Percentiles rank a stretch among this genome's conserved stretches.
These are phyloP conservation scores for Apiospora aurea DNA, from an alignment of 2,329 filamentous ascomycete species.

Conservation along the genomic window DNA sequence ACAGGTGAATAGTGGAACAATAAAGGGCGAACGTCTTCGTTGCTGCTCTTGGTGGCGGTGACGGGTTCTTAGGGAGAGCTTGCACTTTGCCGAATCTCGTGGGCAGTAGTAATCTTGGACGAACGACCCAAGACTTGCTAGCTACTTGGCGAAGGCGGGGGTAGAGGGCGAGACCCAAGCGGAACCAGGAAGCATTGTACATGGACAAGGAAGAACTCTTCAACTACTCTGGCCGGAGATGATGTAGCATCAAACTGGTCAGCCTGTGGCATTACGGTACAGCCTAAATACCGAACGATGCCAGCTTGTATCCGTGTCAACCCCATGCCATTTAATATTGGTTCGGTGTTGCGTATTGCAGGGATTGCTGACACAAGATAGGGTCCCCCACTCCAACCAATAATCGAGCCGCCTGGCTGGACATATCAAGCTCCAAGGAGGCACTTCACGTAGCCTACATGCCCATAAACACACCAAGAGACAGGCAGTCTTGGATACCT, in stretches of 20 bases:
- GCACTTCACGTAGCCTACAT: not conserved
- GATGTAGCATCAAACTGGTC: not conserved
- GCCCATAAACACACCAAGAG: not conserved
- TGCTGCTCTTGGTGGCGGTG: conserved; percentile 55
- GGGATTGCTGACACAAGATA: not conserved
- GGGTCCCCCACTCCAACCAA: not conserved
- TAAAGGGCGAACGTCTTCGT: conserved; percentile 51
- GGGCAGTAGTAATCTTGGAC: conserved; percentile 26
- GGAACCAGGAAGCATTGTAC: not conserved
- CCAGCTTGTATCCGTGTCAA: not conserved
- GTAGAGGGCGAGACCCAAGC: not conserved
- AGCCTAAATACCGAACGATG: not conserved
- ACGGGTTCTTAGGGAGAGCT: conserved; percentile 52
- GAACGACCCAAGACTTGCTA: not conserved
- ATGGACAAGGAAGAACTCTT: not conserved
- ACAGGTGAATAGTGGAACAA: conserved; percentile 48
- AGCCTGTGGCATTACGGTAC: not conserved
- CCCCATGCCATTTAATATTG: not conserved
- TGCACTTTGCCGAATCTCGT: conserved; percentile 55
- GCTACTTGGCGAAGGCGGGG: not conserved
- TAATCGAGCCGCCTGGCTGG: not conserved
- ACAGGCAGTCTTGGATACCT: too few species aligned
- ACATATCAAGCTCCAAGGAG: not conserved
- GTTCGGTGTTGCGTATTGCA: not conserved
- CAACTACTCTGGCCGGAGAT: not conserved